Evolutionary conservation across 2,329 filamentous ascomycete species (phyloP), one percentile per base, ranked within the genome.

Genomic region (Chaetothyriales sp.): DNA sequence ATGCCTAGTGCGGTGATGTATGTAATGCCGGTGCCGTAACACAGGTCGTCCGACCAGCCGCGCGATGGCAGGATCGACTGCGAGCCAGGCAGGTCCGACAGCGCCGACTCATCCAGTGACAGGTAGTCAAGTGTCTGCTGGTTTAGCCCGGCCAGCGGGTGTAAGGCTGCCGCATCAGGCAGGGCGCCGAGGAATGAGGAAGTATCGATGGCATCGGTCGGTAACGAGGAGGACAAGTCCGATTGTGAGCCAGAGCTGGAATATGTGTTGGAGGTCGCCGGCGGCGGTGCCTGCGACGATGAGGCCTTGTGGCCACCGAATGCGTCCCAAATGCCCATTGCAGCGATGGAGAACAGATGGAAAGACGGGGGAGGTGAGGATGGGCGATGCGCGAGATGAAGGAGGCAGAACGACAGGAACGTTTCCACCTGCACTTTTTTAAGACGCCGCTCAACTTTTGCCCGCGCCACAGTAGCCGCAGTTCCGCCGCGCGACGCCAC

Each of bases 21-120:
- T 64, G 88, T 95, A 55, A 90, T 82, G 61, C 92, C 92, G 19
- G 92, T 93, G 64, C 93, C 92, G 68, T 98, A 98, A 72, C 92
- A 96, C 53, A 98, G 79, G 68, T 98, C 92, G 66, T 98, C 92
- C 54, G 89, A 94, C 81, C 94, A 98, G 66, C 92, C 92, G 67
- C 92, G 83, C 51, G 89, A 95, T 44, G 93, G 92, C 50, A 98
- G 78, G 50, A 89, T 84, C 44, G 90, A 93, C 66, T 86, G 84
- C 53, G 81, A 78, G 63, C 88, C 89, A 47, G 89, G 88, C 18
- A 94, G 77, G 63, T 93, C 82, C 55, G 87, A 88, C 52, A 95
- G 80, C 25, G 83, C 79, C 47, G 87, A 86, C 66, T 98, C 93
- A 70, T 98, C 92, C 63, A 98, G 82, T 22, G 84, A 83, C 58